These are phyloP conservation scores for Aspergillus sp. DNA, from an alignment of 2,329 filamentous ascomycete genomes.

Conservation along the genomic window DNA sequence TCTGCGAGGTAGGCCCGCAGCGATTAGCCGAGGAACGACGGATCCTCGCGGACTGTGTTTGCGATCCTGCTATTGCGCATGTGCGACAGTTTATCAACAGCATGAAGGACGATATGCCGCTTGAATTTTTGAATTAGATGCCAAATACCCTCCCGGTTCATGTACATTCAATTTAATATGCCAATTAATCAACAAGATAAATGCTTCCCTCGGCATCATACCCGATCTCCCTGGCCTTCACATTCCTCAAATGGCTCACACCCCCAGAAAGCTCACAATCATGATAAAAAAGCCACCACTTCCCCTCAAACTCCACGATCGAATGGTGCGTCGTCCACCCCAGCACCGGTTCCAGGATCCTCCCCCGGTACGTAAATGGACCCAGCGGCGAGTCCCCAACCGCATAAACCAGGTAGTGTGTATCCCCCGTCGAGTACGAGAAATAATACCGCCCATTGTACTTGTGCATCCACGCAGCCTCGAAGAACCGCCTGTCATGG, in stretches of 20 bases:
- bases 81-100: conserved; percentile 5
- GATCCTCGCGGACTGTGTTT: not conserved
- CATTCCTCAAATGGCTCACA: conserved; percentile 68
- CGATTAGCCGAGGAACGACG: not conserved
- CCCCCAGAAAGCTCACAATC: conserved; percentile 69
- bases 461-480: conserved; percentile 79
- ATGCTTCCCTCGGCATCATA: conserved; percentile 68
- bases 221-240: conserved; percentile 73
- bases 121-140: not conserved
- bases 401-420: conserved; percentile 72
- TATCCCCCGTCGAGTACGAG: conserved; percentile 75
- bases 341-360: conserved; percentile 72
- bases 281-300: conserved; percentile 76
- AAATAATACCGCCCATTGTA: conserved; percentile 70
- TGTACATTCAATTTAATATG: not conserved
- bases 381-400: conserved; percentile 64
- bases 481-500: conserved; percentile 75
- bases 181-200: conserved; percentile 16
- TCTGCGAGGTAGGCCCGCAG: not conserved
- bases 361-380: conserved; percentile 70
- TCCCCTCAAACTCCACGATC: conserved; percentile 69
- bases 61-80: conserved; percentile 1
- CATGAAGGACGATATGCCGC: not conserved
- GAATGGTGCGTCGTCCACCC: conserved; percentile 84
- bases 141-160: not conserved